These are phyloP conservation scores for Huntiella abstrusa DNA, from an alignment of 2,329 filamentous ascomycete genomes.

Conservation along the genomic window DNA sequence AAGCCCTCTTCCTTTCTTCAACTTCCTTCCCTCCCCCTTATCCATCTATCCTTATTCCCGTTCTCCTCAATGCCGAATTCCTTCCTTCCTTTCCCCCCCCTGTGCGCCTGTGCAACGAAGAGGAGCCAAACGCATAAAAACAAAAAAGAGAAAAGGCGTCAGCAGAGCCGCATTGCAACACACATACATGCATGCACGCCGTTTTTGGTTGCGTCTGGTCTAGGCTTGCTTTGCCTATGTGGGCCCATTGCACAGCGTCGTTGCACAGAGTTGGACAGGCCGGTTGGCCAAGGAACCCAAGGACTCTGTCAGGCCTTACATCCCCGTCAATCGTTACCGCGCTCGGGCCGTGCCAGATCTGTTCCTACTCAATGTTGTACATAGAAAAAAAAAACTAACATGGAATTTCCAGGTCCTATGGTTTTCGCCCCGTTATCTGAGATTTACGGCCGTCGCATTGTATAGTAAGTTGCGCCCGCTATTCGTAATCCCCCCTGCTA, in stretches of 20 bases:
- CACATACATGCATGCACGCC: too few species aligned
- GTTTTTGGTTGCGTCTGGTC: too few species aligned
- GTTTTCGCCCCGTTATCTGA: constrained; percentile 63
- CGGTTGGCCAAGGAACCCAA: too few species aligned
- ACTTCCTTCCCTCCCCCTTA: not conserved
- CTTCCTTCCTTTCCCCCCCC: too few species aligned
- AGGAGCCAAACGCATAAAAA: too few species aligned
- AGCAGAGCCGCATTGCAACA: not conserved
- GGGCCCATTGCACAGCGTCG: too few species aligned
- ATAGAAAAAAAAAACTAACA: not conserved
- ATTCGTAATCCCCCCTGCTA: not conserved
- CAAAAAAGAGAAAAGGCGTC: not conserved
- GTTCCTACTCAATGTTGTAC: not conserved
- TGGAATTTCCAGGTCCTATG: constrained; percentile 41
- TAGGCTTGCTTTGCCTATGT: too few species aligned
- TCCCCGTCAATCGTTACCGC: too few species aligned
- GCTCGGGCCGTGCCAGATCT: too few species aligned
- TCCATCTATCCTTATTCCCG: constrained; percentile 3
- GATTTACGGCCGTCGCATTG: constrained; percentile 49
- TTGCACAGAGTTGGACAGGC: too few species aligned
- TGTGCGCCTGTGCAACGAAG: too few species aligned
- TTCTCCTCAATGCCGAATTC: not conserved
- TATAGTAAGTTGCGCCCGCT: constrained; percentile 34
- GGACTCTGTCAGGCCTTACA: too few species aligned
- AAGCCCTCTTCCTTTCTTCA: not conserved